phyloP scores from a whole-genome alignment of 129 eudicot genomes.

The Cynara cardunculus region DNA sequence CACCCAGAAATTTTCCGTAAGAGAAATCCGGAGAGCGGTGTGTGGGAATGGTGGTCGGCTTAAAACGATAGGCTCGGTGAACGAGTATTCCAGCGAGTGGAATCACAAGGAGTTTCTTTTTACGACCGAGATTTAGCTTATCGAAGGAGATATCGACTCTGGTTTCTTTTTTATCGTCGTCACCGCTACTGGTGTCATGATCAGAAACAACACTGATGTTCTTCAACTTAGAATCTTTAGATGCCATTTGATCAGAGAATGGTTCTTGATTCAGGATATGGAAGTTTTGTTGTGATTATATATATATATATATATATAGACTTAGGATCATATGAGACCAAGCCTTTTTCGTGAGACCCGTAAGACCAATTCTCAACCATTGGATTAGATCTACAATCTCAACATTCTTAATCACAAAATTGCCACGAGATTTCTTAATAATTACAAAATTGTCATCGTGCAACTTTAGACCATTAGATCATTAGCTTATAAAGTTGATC shows the following conservation, averaged over 20 bases:
- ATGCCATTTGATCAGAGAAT: slow-evolving; percentile 21
- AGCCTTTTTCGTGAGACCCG: too few species aligned
- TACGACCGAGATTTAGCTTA: slow-evolving; percentile 24
- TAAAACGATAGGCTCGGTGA: slow-evolving; percentile 14
- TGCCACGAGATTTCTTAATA: too few species aligned
- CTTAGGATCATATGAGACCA: too few species aligned
- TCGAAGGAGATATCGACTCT: slow-evolving; percentile 5
- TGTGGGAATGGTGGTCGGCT: not conserved
- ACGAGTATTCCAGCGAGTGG: slow-evolving; percentile 30
- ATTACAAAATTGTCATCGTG: too few species aligned
- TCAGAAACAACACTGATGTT: not conserved
- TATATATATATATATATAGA: too few species aligned
- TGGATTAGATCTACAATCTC: too few species aligned
- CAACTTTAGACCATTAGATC: too few species aligned
- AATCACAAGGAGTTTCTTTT: slow-evolving; percentile 41
- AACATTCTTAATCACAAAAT: too few species aligned
- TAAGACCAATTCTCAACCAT: too few species aligned
- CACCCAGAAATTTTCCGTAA: not conserved
- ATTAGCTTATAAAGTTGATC: too few species aligned
- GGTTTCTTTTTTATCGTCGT: not conserved
- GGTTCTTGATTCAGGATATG: too few species aligned
- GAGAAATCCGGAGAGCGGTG: slow-evolving; percentile 2
- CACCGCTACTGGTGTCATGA: not conserved
- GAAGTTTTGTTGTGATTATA: not conserved
- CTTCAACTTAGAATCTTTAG: slow-evolving; percentile 5